A percentile compares a stretch with the other conserved stretches of the same genome.
phyloP scores from a whole-genome alignment of 192 early-diverging fungal genomes.

The Backusella circina region DNA sequence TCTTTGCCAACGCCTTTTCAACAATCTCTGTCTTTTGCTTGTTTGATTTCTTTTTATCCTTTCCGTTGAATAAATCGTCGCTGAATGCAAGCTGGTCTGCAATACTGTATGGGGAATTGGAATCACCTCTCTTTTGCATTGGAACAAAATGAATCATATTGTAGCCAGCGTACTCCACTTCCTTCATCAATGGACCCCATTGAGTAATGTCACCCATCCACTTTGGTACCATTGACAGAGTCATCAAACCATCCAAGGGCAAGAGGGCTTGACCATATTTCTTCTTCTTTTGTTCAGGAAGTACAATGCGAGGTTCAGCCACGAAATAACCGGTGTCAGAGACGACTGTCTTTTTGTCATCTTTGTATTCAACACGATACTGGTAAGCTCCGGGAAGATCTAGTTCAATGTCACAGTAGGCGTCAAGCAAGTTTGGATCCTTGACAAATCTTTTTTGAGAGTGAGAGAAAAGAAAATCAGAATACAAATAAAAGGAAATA shows the following conservation, averaged over 20 bases:
- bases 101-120: slow-evolving; percentile 98
- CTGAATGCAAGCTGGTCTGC: slow-evolving; percentile 90
- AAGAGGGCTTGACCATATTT: slow-evolving; percentile 35
- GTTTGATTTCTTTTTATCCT: slow-evolving; percentile 41
- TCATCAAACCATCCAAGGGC: slow-evolving; percentile 85
- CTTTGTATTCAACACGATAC: slow-evolving; percentile 74
- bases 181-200: slow-evolving; percentile 75
- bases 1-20: slow-evolving; percentile 44
- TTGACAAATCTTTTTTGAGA: slow-evolving; percentile 1
- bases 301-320: slow-evolving; percentile 81
- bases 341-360: slow-evolving; percentile 3
- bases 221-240: slow-evolving; percentile 93
- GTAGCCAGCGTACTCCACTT: slow-evolving; percentile 77
- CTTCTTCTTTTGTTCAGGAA: slow-evolving; percentile 32
- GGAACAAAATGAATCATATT: slow-evolving; percentile 99
- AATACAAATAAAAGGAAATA: not conserved
- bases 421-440: slow-evolving; percentile 49
- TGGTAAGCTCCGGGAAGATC: slow-evolving; percentile 77
- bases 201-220: slow-evolving; percentile 83
- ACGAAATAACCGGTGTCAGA: slow-evolving; percentile 67
- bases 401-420: slow-evolving; percentile 63
- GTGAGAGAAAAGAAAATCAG: no score
- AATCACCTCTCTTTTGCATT: slow-evolving; percentile 82
- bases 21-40: slow-evolving; percentile 61
- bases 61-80: slow-evolving; percentile 76